phyloP scores from a whole-genome alignment of 495 filamentous ascomycete species.

The Tetracladium setigerum region DNA sequence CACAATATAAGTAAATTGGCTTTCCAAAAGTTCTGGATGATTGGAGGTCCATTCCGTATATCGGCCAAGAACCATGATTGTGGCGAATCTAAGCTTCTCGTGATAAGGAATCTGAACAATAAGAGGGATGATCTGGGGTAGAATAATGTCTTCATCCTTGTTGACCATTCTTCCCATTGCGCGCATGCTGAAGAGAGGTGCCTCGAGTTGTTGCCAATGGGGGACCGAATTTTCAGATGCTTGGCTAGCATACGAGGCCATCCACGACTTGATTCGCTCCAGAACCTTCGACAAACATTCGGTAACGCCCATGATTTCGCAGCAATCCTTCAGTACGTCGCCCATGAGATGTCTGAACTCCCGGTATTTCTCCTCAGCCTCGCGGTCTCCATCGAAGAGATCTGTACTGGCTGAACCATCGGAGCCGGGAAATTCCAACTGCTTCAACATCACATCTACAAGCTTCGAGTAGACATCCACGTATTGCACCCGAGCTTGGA shows the following conservation, averaged over 20 bases:
- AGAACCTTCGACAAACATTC: constrained; percentile 87
- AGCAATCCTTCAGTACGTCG: constrained; percentile 95
- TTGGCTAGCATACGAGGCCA: constrained; percentile 68
- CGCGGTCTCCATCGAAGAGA: constrained; percentile 90
- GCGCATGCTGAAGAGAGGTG: constrained; percentile 87
- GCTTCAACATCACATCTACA: constrained; percentile 88
- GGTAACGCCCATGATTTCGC: constrained; percentile 86
- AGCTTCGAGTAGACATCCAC: constrained; percentile 76
- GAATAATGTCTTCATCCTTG: constrained; percentile 71
- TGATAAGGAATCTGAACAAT: constrained; percentile 92
- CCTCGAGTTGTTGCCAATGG: constrained; percentile 93
- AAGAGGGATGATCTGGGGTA: constrained; percentile 84
- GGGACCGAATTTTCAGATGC: constrained; percentile 70
- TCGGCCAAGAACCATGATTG: constrained; percentile 90
- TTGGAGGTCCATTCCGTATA: constrained; percentile 98
- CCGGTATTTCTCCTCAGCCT: constrained; percentile 94
- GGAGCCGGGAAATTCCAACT: constrained; percentile 80
- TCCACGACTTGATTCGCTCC: constrained; percentile 77
- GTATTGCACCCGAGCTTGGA: constrained; percentile 65
- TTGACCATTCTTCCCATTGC: constrained; percentile 98
- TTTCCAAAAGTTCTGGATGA: constrained; percentile 83
- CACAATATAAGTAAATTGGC: constrained; percentile 91
- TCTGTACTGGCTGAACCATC: constrained; percentile 68
- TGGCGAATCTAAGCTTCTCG: constrained; percentile 92
- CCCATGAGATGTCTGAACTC: constrained; percentile 96